Evolutionary conservation across 202 grass and related monocot genomes (phyloP).

Genomic region (Panicum virgatum): DNA sequence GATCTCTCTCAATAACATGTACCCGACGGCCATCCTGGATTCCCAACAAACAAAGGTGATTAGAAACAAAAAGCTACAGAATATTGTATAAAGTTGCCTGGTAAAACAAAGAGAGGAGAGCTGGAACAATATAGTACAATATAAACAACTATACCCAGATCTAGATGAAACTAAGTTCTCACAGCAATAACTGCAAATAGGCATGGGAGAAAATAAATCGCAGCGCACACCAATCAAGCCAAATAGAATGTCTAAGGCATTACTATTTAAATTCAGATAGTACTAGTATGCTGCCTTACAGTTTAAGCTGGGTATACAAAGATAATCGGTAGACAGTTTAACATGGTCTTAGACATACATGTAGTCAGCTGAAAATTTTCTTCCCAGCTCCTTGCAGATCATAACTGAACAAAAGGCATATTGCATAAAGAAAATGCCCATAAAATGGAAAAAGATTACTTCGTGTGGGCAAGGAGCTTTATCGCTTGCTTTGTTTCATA

Average conservation of each 20-base stretch:
- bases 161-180: neutral
- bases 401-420: neutral
- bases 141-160: neutral
- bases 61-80: constrained; percentile 12
- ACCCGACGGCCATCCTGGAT: constrained; percentile 79
- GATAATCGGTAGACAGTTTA: neutral
- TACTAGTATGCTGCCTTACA: neutral
- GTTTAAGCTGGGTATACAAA: neutral
- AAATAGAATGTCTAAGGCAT: neutral
- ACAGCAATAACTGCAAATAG: constrained; percentile 5
- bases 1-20: constrained; percentile 95
- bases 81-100: neutral
- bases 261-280: neutral
- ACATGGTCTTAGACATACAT: neutral
- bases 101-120: neutral
- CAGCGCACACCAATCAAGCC: neutral
- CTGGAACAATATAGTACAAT: neutral
- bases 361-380: neutral
- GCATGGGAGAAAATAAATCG: neutral
- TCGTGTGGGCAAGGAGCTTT: neutral
- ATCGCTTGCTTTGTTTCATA: neutral
- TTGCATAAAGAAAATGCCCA: constrained; percentile 1
- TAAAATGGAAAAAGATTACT: neutral
- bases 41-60: constrained; percentile 36
- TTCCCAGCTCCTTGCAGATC: neutral